Conservation (phyloP, 2,329 filamentous ascomycete genomes). For the Domatiomyces catenatus region DNA sequence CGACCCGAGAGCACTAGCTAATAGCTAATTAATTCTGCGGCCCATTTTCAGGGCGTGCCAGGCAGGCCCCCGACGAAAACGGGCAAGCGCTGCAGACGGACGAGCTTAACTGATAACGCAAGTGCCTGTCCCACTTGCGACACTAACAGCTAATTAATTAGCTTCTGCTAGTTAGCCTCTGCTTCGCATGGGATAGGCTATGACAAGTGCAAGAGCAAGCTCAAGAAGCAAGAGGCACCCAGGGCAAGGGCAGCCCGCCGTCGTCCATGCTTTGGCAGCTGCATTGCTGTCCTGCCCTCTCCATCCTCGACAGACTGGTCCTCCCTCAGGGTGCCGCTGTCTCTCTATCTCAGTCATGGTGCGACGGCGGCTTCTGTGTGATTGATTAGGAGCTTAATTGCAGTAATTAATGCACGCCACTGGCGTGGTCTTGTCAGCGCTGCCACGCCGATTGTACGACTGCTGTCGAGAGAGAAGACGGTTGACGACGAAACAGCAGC, state of each 20-base stretch:
- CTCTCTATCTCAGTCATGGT: not conserved
- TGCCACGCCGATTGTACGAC: not conserved
- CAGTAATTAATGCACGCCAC: not conserved
- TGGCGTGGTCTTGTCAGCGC: not conserved
- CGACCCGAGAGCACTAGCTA: not conserved
- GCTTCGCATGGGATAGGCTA: too few species aligned
- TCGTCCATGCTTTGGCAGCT: too few species aligned
- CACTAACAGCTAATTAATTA: not conserved
- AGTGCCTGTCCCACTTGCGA: not conserved
- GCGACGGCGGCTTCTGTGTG: not conserved
- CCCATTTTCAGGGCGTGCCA: not conserved
- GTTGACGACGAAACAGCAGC: too few species aligned
- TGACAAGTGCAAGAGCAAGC: too few species aligned
- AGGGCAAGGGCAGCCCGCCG: too few species aligned
- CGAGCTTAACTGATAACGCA: too few species aligned
- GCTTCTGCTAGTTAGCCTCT: too few species aligned
- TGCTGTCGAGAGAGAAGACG: too few species aligned
- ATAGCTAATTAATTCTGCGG: not conserved
- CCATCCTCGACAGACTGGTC: too few species aligned
- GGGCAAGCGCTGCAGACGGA: not conserved
- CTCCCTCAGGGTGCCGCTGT: too few species aligned
- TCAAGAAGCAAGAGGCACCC: too few species aligned
- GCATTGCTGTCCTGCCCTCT: too few species aligned
- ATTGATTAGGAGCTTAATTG: not conserved
- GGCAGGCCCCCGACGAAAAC: not conserved